phyloP scores from a whole-genome alignment of 148 eudicot species.

The Camellia lanceoleosa region DNA sequence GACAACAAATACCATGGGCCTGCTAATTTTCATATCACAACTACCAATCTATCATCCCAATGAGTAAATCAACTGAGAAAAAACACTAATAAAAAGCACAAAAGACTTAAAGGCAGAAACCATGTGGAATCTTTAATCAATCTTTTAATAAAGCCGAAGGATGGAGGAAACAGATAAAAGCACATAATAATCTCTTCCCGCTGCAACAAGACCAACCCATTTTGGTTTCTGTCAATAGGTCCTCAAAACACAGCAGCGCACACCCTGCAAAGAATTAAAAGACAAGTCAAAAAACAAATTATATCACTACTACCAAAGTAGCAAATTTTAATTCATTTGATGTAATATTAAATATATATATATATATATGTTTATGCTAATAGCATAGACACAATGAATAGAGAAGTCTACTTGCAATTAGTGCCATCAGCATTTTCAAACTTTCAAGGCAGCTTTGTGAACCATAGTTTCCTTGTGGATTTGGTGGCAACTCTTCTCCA shows the following conservation, averaged over 20 bases:
- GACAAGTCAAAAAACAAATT: neutral
- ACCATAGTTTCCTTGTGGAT: conserved; percentile 99
- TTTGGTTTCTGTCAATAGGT: conserved; percentile 2
- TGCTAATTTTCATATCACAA: neutral
- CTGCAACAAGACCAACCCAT: neutral
- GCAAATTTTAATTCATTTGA: too few relatives aligned
- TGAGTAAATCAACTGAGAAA: neutral
- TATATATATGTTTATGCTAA: neutral
- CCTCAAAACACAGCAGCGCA: conserved; percentile 3
- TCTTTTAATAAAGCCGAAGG: neutral
- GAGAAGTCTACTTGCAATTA: neutral
- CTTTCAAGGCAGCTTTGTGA: conserved; percentile 75
- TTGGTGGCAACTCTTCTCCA: conserved; percentile 98
- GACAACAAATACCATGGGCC: conserved; percentile 2
- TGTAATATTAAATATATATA: neutral
- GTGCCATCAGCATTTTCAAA: conserved; percentile 29
- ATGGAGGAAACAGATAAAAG: neutral
- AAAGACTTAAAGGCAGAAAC: neutral
- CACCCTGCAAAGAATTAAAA: conserved; percentile 13
- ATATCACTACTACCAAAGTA: neutral
- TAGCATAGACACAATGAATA: neutral
- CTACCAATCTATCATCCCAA: neutral
- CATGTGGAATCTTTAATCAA: neutral
- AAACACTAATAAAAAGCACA: neutral
- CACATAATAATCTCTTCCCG: neutral